These are phyloP conservation scores for Dictyostelium firmibasis DNA, from an alignment of 78 protist species.

Conservation along the genomic window DNA sequence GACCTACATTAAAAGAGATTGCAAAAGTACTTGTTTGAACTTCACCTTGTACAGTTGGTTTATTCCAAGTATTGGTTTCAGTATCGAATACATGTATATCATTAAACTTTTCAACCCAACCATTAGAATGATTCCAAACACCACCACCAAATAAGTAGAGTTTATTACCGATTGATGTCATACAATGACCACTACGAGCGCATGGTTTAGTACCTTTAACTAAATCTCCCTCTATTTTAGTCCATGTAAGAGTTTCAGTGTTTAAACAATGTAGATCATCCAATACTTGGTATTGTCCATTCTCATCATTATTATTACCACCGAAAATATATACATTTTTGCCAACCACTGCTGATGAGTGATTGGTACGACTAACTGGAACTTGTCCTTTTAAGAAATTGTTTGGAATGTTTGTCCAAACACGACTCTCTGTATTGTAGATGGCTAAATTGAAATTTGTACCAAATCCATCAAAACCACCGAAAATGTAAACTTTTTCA, in stretches of 20 bases:
- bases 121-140: slow-evolving; percentile 64
- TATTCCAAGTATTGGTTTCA: slow-evolving; percentile 33
- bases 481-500: slow-evolving; percentile 57
- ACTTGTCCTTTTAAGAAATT: not conserved
- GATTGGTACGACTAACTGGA: slow-evolving; percentile 75
- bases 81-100: slow-evolving; percentile 75
- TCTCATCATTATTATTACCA: slow-evolving; percentile 71
- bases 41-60: slow-evolving; percentile 51
- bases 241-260: slow-evolving; percentile 62
- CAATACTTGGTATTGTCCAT: slow-evolving; percentile 56
- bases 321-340: slow-evolving; percentile 78
- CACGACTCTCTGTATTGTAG: slow-evolving; percentile 22
- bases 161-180: slow-evolving; percentile 67
- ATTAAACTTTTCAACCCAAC: slow-evolving; percentile 82
- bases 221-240: not conserved
- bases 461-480: slow-evolving; percentile 80
- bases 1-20: slow-evolving; percentile 49
- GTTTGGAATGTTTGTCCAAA: slow-evolving; percentile 57
- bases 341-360: slow-evolving; percentile 51
- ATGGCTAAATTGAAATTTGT: slow-evolving; percentile 57
- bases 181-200: slow-evolving; percentile 75
- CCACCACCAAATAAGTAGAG: slow-evolving; percentile 82
- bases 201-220: slow-evolving; percentile 59
- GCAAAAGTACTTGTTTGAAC: slow-evolving; percentile 83
- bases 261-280: slow-evolving; percentile 65